Base-by-base conservation (phyloP, 306 rosid genomes). In the Malus fusca region DNA sequence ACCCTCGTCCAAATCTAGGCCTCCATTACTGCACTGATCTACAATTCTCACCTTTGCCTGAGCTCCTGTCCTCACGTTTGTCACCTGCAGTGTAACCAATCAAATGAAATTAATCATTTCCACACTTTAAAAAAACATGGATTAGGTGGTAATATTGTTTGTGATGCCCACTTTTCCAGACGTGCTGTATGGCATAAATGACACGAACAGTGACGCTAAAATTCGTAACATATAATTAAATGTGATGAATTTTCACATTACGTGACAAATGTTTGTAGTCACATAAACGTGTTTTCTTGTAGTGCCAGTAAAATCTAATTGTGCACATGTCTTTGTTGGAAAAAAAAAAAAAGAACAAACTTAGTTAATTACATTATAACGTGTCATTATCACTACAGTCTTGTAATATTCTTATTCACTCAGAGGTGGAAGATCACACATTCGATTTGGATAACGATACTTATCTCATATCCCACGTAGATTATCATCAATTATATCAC, bases 21-120 rank as follows among this genome's bases (percentile, higher is more conserved):
- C 93, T 68, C 88, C 90, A 37, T 85, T 85, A 25, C 66, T 33
- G 42, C 91, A 87, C 79, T 88, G 88, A 43, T 91, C 96, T 15
- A 85, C 89, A 5, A 88, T 91, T 58, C 93, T 87, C 43, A 84
- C 92, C 12, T 75, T 91, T 31, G 6, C 53, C 25, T 71, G 43
- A 21, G 73, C 68, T n/a, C 87, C 72, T 1, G 92, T 88, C 23
- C 74, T 74, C 84, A 82, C 75, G 37, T 85, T 90, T 0, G 90
- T 93, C 79, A 92, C 97, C 96, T 90, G 78, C 67, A 68, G 19
- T 48, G 19, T 48, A 48, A 48, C 8, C 5, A 4, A 3, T 4
- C 30, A 58, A 25, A 58, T 22, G 25, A 4, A 22, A 22, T 4
- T 58, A 48, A 48, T 58, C 63, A 58, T 22, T 58, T 58, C 14